Evolutionary conservation across 2,329 filamentous ascomycete species (phyloP), one percentile per base, ranked within the genome.

Genomic region (Eurotiales sp.): DNA sequence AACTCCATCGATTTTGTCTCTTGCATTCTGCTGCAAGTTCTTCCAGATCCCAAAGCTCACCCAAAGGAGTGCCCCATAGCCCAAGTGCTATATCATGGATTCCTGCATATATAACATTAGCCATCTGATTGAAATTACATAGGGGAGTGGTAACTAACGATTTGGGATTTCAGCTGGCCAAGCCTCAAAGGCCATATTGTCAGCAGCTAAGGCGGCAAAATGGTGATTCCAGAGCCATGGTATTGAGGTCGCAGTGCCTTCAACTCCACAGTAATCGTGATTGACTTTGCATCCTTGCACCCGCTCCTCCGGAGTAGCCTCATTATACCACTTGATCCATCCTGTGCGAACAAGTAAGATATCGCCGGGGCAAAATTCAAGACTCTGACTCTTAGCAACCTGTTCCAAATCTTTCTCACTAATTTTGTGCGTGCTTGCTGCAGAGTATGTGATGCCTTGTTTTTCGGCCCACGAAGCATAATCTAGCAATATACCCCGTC

Each of bases 1-100:
- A 45, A 12, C 22, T 19, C 42, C 27, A 45, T 8, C 42, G 4
- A 17, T 45, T 45, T 25, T 30, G 15, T 10, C 19, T n/a, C n/a
- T 22, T 15, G 32, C 42, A 45, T 10, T 19, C 25, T 3, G 8
- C 12, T 21, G 25, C 29, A 8, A 45, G n/a, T 15, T 8, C 27
- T 22, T 45, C 42, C 27, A 45, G 8, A 45, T 45, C 29, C 27
- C 42, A 45, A 17, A 34, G 17, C 25, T 45, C 42, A 10, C 42
- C 42, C 19, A 45, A 19, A 14, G 27, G 42, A 3, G 25, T 34
- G 5, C 42, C 42, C 42, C 42, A 34, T 4, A 10, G n/a, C 6
- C 17, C 10, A n/a, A 45, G 17, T 11, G 17, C 15, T 15, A n/a
- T 30, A 30, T 45, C 42, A 34, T 45, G 42, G n/a, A n/a, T n/a